Evolutionary conservation across 306 rosid genomes (phyloP), one percentile per base, ranked within the genome.

Genomic region (Echinosophora koreensis): DNA sequence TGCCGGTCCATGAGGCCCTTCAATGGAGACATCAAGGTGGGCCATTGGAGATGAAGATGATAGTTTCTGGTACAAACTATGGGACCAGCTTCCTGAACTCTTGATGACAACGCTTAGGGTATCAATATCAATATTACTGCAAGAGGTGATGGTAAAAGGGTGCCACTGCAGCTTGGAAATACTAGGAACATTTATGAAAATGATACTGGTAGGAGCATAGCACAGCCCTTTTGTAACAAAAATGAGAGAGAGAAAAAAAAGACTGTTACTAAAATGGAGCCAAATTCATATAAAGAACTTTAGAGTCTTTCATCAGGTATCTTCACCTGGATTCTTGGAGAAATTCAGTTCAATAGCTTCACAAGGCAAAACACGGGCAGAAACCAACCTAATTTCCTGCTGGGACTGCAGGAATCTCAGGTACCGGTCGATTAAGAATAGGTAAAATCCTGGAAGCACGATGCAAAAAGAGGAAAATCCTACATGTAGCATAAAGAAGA

Each of bases 141-240:
- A 78, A 32, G 92, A 90, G 34, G 82, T 86, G 56, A 90, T 75
- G 14, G 88, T 73, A 75, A 86, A 86, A 62, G 90, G 96, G 73
- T 88, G 96, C 90, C 92, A 88, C 55, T 88, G 95, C 72, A 85
- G 69, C 88, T 86, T 90, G 61, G 91, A 88, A 83, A 90, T 81
- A n/a, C 70, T 61, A 51, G 93, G 91, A 74, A 83, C 82, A 77
- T 88, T 83, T 35, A 88, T 63, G 81, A 88, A 88, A 54, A 88
- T 71, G 18, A 69, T 68, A 80, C 88, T 90, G 58, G 91, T 80
- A 42, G 96, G 93, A 41, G 86, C 76, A 83, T 87, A 87, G 10
- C 74, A 59, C 77, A 87, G 12, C 18, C 81, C 93, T 85, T 66
- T 74, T 3, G 47, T 12, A 82, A 38, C n/a, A 22, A 75, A 70